A percentile compares a stretch with the other conserved stretches of the same genome.
phyloP scores from a whole-genome alignment of 768 basidiomycete genomes.

The Kwoniella sp. region DNA sequence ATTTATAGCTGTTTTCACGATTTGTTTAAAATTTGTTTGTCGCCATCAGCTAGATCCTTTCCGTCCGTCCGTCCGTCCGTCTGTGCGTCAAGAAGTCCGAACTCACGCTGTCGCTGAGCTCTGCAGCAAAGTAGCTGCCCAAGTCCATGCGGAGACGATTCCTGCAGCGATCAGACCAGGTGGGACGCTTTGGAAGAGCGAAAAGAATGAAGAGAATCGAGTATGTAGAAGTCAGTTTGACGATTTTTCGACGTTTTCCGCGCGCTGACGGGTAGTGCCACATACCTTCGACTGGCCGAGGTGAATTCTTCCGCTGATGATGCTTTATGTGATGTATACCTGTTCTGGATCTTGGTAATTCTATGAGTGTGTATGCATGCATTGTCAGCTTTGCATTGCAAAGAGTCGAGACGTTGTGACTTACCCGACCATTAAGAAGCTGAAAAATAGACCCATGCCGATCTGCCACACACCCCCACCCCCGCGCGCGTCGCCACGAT shows the following conservation, averaged over 20 bases:
- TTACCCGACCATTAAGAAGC: conserved; percentile 28
- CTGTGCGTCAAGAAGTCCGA: neutral
- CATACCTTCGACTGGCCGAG: conserved; percentile 49
- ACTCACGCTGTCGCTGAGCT: conserved; percentile 34
- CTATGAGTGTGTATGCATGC: conserved; percentile 60
- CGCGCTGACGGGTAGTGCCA: neutral
- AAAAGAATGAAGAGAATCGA: neutral
- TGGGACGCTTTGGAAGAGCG: conserved; percentile 74
- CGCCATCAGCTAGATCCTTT: no score
- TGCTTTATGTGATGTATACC: conserved; percentile 73
- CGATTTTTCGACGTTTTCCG: neutral
- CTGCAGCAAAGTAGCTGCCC: conserved; percentile 55
- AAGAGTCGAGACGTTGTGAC: neutral
- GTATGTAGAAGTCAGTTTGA: neutral
- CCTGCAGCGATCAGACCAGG: conserved; percentile 90
- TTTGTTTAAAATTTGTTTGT: no score
- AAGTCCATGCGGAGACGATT: conserved; percentile 90
- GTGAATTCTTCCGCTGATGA: conserved; percentile 68
- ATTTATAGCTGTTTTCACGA: conserved; percentile 65
- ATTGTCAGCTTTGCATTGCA: neutral
- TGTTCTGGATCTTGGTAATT: conserved; percentile 75
- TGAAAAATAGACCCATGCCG: conserved; percentile 80
- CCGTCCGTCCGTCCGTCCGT: no score
- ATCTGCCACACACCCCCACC: conserved; percentile 36
- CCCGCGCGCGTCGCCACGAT: no score